Evolutionary conservation across 1,284 basidiomycete genomes (phyloP), one percentile per base, ranked within the genome.

Genomic region (Naganishia liquefaciens): DNA sequence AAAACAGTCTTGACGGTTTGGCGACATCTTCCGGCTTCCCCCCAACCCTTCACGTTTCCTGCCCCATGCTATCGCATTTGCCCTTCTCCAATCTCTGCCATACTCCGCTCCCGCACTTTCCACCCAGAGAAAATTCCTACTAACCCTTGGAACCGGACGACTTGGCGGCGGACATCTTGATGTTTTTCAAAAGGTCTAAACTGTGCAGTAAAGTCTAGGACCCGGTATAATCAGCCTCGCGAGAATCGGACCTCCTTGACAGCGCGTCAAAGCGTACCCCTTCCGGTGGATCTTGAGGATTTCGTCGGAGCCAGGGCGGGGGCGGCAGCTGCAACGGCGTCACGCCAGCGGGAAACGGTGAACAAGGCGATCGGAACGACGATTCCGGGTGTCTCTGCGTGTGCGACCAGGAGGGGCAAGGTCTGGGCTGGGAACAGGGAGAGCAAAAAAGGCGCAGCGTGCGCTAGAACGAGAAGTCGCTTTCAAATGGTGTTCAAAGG

Each of bases 221-320:
- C 17, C 21, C 37, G 42, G 30, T 25, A 50, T 30, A 23, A 46
- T 60, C 55, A 60, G 39, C 49, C 46, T 50, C 55, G 27, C 46
- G 25, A 44, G 13, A 40, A 27, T 9, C n/a, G 10, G 10, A 17
- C n/a, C 27, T 10, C 15, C 43, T 47, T 47, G 13, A 15, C 28
- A 39, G 28, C 1, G 19, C 10, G 30, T n/a, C n/a, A 11, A 1
- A 60, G 37, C 55, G n/a, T 50, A 60, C 55, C 55, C 55, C 55
- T 60, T 49, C 44, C 55, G 55, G 55, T 60, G 55, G 55, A 60
- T 60, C 55, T 60, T 60, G 55, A 46, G 55, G 55, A 60, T 49
- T 60, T 60, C 55, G 55, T 60, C 55, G 55, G 55, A 9, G 55
- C 39, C 27, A 60, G 28, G 46, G 30, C 47, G 7, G 46, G 30